A percentile compares a stretch with the other conserved stretches of the same genome.
Conservation (phyloP, 2,329 filamentous ascomycete genomes). For the Pyrenochaeta sp. region DNA sequence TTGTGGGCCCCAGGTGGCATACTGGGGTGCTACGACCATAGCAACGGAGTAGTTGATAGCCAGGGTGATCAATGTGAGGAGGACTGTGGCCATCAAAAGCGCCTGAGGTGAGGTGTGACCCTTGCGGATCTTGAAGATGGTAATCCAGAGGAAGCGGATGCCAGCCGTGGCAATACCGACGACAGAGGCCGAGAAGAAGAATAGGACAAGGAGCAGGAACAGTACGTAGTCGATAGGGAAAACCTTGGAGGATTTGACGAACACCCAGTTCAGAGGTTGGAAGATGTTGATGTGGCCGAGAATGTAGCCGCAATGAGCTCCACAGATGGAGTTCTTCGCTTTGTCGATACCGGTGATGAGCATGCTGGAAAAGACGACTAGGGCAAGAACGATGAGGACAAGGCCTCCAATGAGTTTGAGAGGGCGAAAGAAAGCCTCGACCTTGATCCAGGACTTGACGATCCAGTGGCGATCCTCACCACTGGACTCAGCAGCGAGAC, state of each 20-base stretch:
- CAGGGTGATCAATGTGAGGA: constrained; percentile 87
- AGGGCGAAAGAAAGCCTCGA: constrained; percentile 83
- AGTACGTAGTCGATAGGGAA: constrained; percentile 95
- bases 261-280: constrained; percentile 91
- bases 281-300: constrained; percentile 89
- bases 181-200: constrained; percentile 89
- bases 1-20: constrained; percentile 92
- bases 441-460: constrained; percentile 78
- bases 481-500: constrained; percentile 82
- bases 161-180: constrained; percentile 86
- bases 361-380: constrained; percentile 89
- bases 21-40: constrained; percentile 95
- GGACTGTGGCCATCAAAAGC: constrained; percentile 86
- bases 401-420: constrained; percentile 88
- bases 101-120: constrained; percentile 92
- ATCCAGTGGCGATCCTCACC: constrained; percentile 80
- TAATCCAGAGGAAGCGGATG: constrained; percentile 96
- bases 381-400: constrained; percentile 74
- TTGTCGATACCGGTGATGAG: constrained; percentile 96
- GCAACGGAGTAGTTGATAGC: constrained; percentile 92
- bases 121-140: constrained; percentile 88
- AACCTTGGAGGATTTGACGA: constrained; percentile 79
- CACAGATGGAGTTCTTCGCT: constrained; percentile 93
- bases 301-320: constrained; percentile 89
- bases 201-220: constrained; percentile 82